phyloP scores from a whole-genome alignment of 352 stramenopile species.

The Phytophthora pistaciae region DNA sequence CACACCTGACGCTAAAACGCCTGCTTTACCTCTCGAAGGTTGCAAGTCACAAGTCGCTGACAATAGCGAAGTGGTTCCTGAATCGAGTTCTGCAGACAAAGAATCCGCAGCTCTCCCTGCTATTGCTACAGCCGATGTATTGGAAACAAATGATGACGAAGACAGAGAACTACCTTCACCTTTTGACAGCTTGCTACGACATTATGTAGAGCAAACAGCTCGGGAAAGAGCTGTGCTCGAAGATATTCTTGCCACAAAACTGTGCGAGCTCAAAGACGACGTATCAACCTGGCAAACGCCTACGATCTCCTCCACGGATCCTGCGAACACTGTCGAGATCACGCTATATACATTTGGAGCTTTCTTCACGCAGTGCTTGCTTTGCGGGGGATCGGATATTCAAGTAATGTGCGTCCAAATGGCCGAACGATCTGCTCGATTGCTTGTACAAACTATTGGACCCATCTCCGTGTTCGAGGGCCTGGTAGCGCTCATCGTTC shows the following conservation, averaged over 20 bases:
- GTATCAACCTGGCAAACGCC: conserved; percentile 26
- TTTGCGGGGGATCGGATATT: conserved; percentile 30
- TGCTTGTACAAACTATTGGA: conserved; percentile 28
- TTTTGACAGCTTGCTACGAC: conserved; percentile 27
- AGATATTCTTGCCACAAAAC: conserved; percentile 17
- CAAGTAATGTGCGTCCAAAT: conserved; percentile 34
- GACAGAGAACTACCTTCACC: conserved; percentile 11
- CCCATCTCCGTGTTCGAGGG: conserved; percentile 51
- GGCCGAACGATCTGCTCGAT: conserved; percentile 42
- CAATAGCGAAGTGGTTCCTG: neutral
- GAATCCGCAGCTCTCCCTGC: neutral
- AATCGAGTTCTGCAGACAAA: conserved; percentile 1
- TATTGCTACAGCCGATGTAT: neutral
- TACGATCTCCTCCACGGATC: conserved; percentile 32
- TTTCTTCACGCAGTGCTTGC: conserved; percentile 60
- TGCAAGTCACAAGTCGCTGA: neutral
- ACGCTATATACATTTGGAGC: conserved; percentile 58
- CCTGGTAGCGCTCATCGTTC: conserved; percentile 41
- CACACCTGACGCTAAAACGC: neutral
- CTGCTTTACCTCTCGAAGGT: neutral
- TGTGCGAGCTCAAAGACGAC: neutral
- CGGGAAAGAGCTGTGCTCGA: conserved; percentile 28
- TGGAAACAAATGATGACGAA: conserved; percentile 5
- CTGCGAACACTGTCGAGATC: conserved; percentile 34
- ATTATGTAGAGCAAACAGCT: conserved; percentile 32